These are phyloP conservation scores for Globisporangium spinosum DNA, from an alignment of 352 stramenopile genomes.

Conservation along the genomic window DNA sequence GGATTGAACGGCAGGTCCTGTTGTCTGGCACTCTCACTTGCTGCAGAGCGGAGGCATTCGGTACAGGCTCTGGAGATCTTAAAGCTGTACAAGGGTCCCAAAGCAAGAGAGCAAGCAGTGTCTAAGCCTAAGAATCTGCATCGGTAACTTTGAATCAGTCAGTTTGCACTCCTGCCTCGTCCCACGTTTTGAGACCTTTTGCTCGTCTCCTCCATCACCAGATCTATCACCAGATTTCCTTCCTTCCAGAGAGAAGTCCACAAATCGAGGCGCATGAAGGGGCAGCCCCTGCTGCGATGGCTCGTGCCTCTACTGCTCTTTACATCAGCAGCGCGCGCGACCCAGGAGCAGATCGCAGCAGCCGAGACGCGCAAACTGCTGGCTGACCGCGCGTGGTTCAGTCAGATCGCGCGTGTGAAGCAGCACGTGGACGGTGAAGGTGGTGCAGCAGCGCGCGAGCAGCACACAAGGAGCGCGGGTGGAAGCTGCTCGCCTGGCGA, in stretches of 20 bases:
- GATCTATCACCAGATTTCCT: neutral
- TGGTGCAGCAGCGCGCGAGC: neutral
- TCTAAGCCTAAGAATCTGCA: neutral
- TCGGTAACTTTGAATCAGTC: neutral
- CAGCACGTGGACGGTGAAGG: neutral
- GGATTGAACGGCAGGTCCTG: constrained; percentile 2
- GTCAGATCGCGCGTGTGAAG: constrained; percentile 34
- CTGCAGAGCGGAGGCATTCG: neutral
- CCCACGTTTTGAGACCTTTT: neutral
- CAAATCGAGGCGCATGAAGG: constrained; percentile 2
- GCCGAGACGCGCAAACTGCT: constrained; percentile 27
- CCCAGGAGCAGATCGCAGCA: constrained; percentile 12
- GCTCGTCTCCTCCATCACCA: neutral
- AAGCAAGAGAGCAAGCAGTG: neutral
- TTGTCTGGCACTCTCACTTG: neutral
- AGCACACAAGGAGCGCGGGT: neutral
- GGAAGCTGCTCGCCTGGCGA: constrained; percentile 10
- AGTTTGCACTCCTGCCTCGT: neutral
- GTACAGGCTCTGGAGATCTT: neutral
- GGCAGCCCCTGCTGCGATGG: constrained; percentile 11
- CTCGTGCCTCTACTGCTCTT: constrained; percentile 15
- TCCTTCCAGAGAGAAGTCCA: neutral
- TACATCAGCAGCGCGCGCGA: neutral
- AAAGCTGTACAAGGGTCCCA: neutral
- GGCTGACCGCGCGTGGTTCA: constrained; percentile 47